Percentiles rank a stretch among this genome's conserved stretches.
These are phyloP conservation scores for Rhizodiscina lignyota DNA, from an alignment of 495 filamentous ascomycete genomes.

Conservation along the genomic window DNA sequence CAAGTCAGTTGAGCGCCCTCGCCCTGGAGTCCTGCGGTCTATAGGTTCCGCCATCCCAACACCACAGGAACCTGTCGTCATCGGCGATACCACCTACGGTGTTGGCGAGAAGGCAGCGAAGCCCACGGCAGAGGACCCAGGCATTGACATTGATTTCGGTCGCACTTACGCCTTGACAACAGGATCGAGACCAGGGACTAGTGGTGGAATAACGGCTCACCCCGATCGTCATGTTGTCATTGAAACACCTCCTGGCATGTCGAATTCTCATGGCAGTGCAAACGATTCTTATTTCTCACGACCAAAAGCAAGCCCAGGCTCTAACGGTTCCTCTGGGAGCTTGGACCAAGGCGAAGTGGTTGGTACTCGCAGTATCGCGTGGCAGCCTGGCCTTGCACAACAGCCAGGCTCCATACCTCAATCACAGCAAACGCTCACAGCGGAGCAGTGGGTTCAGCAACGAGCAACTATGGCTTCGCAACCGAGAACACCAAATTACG, in stretches of 20 bases:
- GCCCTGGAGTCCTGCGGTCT: constrained; percentile 69
- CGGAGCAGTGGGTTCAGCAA: constrained; percentile 83
- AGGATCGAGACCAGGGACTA: constrained; percentile 27
- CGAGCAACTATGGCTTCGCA: constrained; percentile 47
- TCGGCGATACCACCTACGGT: constrained; percentile 43
- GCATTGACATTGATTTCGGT: constrained; percentile 63
- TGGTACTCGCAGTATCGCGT: constrained; percentile 32
- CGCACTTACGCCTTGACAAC: constrained; percentile 39
- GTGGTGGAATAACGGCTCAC: constrained; percentile 22
- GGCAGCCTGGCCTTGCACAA: constrained; percentile 49
- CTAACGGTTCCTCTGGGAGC: no score
- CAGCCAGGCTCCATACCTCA: constrained; percentile 3
- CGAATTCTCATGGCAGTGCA: no score
- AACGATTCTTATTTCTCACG: no score
- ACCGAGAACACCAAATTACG: constrained; percentile 23
- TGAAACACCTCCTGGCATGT: neutral
- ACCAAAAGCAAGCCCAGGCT: constrained; percentile 3
- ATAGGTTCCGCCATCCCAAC: constrained; percentile 43
- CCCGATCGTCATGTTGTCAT: neutral
- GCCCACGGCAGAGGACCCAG: no score
- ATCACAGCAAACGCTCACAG: constrained; percentile 25
- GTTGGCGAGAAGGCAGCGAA: constrained; percentile 17
- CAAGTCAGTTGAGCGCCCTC: constrained; percentile 38
- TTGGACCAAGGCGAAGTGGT: no score
- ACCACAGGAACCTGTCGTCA: constrained; percentile 31